Conservation (phyloP, 2,329 filamentous ascomycete species). For the Colletotrichum lindemuthianum region DNA sequence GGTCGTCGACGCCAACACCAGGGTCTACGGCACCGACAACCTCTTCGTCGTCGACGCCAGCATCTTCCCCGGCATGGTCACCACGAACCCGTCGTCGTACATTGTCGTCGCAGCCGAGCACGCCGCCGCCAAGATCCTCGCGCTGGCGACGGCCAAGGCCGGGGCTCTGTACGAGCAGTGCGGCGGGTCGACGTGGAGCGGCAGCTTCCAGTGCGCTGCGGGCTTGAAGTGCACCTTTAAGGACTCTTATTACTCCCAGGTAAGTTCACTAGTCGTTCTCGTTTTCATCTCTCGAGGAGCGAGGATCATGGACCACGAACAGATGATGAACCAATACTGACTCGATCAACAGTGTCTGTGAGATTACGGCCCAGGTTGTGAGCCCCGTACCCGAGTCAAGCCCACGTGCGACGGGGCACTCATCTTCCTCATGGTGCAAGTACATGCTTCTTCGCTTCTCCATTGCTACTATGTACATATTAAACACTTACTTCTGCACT, state of each 20-base stretch:
- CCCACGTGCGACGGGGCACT: background rate
- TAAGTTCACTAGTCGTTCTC: background rate
- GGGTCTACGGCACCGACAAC: conserved; percentile 75
- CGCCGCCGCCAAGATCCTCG: conserved; percentile 51
- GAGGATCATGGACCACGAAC: no score
- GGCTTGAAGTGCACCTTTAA: conserved; percentile 35
- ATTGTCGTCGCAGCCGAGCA: conserved; percentile 73
- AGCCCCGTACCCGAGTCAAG: background rate
- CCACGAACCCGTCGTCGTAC: conserved; percentile 73
- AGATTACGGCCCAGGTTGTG: background rate
- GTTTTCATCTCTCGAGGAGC: background rate
- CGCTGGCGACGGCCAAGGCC: conserved; percentile 24
- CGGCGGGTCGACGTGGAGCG: conserved; percentile 39
- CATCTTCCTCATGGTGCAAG: background rate
- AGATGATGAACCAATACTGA: conserved; percentile 1
- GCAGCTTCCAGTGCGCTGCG: conserved; percentile 38
- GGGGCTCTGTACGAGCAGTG: conserved; percentile 36
- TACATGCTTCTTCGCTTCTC: conserved; percentile 9
- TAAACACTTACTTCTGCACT: background rate
- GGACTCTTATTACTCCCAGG: conserved; percentile 38
- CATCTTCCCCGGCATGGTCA: conserved; percentile 75
- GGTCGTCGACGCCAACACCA: conserved; percentile 71
- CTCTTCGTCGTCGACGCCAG: conserved; percentile 75
- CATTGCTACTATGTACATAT: conserved; percentile 7
- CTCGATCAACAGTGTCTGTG: conserved; percentile 18